Percentiles rank a stretch among this genome's conserved stretches.
phyloP scores from a whole-genome alignment of 176 grass and related monocot species.

The Oryza meridionalis region DNA sequence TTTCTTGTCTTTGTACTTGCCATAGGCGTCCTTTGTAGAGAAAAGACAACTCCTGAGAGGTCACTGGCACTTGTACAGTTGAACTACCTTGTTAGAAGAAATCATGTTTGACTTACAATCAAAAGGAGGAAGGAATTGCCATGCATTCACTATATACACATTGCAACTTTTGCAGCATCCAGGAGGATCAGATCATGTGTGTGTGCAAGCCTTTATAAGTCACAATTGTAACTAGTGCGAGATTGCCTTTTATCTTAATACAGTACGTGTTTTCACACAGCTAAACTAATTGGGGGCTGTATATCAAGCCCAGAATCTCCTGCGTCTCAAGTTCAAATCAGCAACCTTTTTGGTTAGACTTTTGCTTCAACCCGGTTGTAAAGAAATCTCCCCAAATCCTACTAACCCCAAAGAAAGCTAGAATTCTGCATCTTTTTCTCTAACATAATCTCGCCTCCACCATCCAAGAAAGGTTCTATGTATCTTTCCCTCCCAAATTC shows the following conservation, averaged over 20 bases:
- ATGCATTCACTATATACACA: slow-evolving; percentile 9
- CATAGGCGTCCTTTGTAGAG: slow-evolving; percentile 19
- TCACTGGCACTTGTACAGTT: neutral
- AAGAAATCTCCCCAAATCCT: slow-evolving; percentile 76
- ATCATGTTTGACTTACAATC: slow-evolving; percentile 40
- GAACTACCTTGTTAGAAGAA: slow-evolving; percentile 12
- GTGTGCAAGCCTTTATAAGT: slow-evolving; percentile 37
- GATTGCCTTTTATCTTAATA: slow-evolving; percentile 34
- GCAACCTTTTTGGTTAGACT: slow-evolving; percentile 50
- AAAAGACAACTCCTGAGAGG: neutral
- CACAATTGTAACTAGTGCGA: slow-evolving; percentile 50
- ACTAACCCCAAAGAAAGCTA: slow-evolving; percentile 63
- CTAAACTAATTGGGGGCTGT: slow-evolving; percentile 27
- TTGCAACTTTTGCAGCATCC: slow-evolving; percentile 31
- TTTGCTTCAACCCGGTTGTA: slow-evolving; percentile 44
- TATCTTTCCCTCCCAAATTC: slow-evolving; percentile 50
- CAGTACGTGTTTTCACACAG: slow-evolving; percentile 39
- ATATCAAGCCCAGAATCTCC: slow-evolving; percentile 33
- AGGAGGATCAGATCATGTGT: slow-evolving; percentile 31
- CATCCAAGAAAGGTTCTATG: slow-evolving; percentile 60
- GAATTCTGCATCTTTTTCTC: slow-evolving; percentile 41
- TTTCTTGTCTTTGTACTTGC: slow-evolving; percentile 29
- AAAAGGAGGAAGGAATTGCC: slow-evolving; percentile 32
- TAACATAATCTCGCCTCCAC: slow-evolving; percentile 67
- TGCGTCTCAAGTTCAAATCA: slow-evolving; percentile 57